Evolutionary conservation across 495 filamentous ascomycete species (phyloP).

Genomic region (Bombardia bombarda): DNA sequence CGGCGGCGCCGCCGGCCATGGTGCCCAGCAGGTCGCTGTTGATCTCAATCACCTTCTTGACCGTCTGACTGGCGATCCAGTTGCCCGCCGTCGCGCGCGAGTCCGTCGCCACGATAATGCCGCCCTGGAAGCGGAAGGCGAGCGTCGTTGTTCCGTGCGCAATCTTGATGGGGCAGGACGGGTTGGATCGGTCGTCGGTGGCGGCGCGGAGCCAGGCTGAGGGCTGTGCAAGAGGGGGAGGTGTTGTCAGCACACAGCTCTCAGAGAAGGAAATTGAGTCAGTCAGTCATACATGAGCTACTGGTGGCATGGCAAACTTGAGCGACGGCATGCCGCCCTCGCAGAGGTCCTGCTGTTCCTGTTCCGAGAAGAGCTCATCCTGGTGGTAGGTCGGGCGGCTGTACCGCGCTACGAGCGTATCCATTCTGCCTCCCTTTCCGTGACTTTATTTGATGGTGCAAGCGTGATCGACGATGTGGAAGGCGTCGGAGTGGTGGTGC

Average conservation of each 20-base stretch:
- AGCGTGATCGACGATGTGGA: not conserved
- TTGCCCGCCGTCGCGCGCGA: slow-evolving; percentile 92
- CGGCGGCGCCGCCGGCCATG: slow-evolving; percentile 97
- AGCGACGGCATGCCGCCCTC: slow-evolving; percentile 63
- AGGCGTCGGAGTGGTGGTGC: not conserved
- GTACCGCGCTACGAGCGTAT: slow-evolving; percentile 88
- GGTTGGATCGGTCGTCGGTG: slow-evolving; percentile 95
- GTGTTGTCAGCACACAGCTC: not conserved
- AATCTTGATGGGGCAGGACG: slow-evolving; percentile 95
- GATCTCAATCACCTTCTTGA: slow-evolving; percentile 98
- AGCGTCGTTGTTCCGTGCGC: slow-evolving; percentile 99
- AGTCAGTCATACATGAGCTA: slow-evolving; percentile 75
- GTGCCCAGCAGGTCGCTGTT: slow-evolving; percentile 87
- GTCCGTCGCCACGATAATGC: slow-evolving; percentile 97
- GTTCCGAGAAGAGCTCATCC: slow-evolving; percentile 62
- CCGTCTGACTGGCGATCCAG: slow-evolving; percentile 98
- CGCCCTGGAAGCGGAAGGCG: slow-evolving; percentile 93
- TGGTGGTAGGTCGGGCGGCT: slow-evolving; percentile 57
- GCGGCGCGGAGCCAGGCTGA: slow-evolving; percentile 91
- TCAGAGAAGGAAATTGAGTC: not conserved
- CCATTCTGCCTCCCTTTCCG: slow-evolving; percentile 49
- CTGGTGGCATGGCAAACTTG: slow-evolving; percentile 89
- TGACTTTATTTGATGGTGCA: not conserved
- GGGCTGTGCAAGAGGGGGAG: slow-evolving; percentile 38
- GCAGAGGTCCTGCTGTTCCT: slow-evolving; percentile 68